Evolutionary conservation across 495 filamentous ascomycete species (phyloP).

Genomic region (Viridothelium virens): DNA sequence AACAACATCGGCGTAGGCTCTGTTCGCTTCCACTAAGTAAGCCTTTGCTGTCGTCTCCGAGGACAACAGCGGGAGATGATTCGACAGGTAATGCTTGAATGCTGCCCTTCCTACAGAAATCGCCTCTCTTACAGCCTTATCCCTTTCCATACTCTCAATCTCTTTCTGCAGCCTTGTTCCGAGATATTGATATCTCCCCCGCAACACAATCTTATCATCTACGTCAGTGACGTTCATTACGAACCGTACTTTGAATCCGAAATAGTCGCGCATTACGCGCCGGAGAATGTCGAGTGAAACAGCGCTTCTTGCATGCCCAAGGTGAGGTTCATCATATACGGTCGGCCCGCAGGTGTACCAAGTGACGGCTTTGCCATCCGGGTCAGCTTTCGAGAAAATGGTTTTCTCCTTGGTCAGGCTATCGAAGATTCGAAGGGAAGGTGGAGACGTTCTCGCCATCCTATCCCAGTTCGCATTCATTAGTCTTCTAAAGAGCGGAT

Average conservation of each 20-base stretch:
- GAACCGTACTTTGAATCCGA: constrained; percentile 77
- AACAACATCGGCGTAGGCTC: constrained; percentile 55
- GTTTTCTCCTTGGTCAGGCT: neutral
- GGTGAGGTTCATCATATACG: constrained; percentile 40
- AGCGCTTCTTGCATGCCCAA: constrained; percentile 92
- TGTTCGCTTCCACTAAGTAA: constrained; percentile 31
- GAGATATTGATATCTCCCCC: constrained; percentile 69
- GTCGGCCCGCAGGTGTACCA: neutral
- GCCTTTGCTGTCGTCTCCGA: neutral
- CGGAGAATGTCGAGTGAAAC: constrained; percentile 88
- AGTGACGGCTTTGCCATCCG: neutral
- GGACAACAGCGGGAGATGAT: constrained; percentile 62
- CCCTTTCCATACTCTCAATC: constrained; percentile 42
- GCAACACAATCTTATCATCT: constrained; percentile 90
- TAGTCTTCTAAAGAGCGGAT: neutral
- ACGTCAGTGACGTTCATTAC: constrained; percentile 96
- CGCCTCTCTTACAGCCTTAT: constrained; percentile 44
- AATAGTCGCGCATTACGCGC: constrained; percentile 77
- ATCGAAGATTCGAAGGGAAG: neutral
- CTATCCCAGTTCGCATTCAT: neutral
- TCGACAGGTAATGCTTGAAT: constrained; percentile 63
- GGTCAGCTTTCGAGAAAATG: neutral
- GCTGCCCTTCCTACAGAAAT: constrained; percentile 42
- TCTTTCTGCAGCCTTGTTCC: constrained; percentile 47
- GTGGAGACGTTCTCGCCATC: neutral